Conservation (phyloP, 306 rosid genomes). For the Citrullus amarus region DNA sequence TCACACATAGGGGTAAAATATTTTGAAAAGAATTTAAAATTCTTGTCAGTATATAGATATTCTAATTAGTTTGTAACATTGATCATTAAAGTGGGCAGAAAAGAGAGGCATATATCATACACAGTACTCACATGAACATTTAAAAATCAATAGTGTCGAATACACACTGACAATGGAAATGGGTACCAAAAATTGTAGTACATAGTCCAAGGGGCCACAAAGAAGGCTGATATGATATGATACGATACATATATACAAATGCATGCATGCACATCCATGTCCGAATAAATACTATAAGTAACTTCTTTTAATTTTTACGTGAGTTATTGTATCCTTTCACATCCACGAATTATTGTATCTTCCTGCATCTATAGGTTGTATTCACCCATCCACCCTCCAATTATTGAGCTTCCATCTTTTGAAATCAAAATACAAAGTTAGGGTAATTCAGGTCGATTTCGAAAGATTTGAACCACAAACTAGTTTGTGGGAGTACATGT, state of each 20-base stretch:
- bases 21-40: too few species aligned
- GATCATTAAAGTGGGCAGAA: not conserved
- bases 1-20: too few species aligned
- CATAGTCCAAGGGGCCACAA: not conserved
- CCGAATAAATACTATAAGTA: not conserved
- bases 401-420: not conserved
- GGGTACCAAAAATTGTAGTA: not conserved
- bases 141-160: not conserved
- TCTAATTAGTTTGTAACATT: not conserved
- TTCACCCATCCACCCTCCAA: not conserved
- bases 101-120: not conserved
- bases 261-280: not conserved
- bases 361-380: too few species aligned
- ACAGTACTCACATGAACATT: not conserved
- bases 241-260: not conserved
- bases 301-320: too few species aligned
- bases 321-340: too few species aligned
- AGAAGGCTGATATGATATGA: not conserved
- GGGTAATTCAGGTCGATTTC: too few species aligned
- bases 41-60: too few species aligned
- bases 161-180: not conserved
- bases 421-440: too few species aligned
- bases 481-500: too few species aligned
- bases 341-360: too few species aligned
- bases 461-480: too few species aligned